phyloP scores from a whole-genome alignment of 305 asterid species.

The Nicotiana rustica region DNA sequence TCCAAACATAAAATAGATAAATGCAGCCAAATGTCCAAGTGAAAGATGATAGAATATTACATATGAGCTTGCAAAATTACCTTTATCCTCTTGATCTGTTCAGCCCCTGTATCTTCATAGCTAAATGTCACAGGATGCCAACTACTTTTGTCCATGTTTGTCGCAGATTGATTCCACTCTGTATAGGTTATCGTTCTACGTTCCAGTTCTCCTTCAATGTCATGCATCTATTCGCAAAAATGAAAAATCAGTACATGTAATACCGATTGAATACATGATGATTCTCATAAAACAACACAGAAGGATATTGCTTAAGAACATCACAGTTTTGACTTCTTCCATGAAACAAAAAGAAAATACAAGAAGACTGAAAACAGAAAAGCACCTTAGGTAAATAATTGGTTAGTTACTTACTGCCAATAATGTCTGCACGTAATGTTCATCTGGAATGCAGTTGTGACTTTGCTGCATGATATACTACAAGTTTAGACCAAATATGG shows the following conservation, averaged over 20 bases:
- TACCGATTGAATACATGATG: not conserved
- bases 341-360: not conserved
- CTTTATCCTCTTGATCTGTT: constrained; percentile 73
- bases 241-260: not conserved
- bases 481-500: not conserved
- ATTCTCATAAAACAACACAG: not conserved
- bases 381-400: not conserved
- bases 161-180: constrained; percentile 70
- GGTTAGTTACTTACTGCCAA: constrained; percentile 67
- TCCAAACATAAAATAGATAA: not conserved
- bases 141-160: constrained; percentile 60
- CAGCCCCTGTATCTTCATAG: constrained; percentile 70
- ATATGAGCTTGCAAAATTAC: constrained; percentile 36
- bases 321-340: not conserved
- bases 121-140: constrained; percentile 89
- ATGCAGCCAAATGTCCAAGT: not conserved
- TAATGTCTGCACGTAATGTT: constrained; percentile 90
- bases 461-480: constrained; percentile 67
- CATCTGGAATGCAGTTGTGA: constrained; percentile 96
- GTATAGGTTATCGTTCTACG: constrained; percentile 88
- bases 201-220: constrained; percentile 81
- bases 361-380: not conserved
- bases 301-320: not conserved
- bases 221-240: constrained; percentile 60
- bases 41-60: not conserved